Evolutionary conservation across 1,284 basidiomycete genomes (phyloP), one percentile per base, ranked within the genome.

Genomic region (Xerocomus amazonicus): DNA sequence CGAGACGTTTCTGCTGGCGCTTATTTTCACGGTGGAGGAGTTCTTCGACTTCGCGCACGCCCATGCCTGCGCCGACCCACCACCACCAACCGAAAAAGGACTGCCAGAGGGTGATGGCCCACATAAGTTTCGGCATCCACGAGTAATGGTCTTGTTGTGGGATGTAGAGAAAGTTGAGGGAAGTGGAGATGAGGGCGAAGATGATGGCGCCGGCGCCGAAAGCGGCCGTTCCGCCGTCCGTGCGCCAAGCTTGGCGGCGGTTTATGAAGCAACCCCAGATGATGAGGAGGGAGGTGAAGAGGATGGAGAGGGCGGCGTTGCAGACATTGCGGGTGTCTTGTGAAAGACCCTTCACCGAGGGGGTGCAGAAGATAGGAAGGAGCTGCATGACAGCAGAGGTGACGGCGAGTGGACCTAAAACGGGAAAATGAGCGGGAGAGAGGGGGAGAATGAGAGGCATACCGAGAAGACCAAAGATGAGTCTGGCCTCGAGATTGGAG

Each of bases 181-280:
- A 83, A 0, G 91, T 93, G 39, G 86, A 89, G 19, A 87, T 72
- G 41, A 93, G 60, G 2, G 94, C 92, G 26, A 97, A 77, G 3
- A 76, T 64, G 47, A 96, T 76, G 0, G 93, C 89, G 6, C 87
- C 89, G 14, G 78, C 80, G 17, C 96, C 96, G 63, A 99, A 99
- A 0, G 87, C 88, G 0, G 94, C 94, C 0, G 96, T 99, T 7
- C 96, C 96, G 12, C 96, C 96, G 59, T 95, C 92, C 0, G 88
- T 90, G 14, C 95, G 81, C 96, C 96, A 99, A 1, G 97, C 97
- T 48, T 92, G 83, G 44, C 83, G 78, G 28, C 93, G 81, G 64
- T 98, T 98, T 58, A 99, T 83, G 47, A 92, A 71, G 52, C 90
- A 78, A 36, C 96, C 97, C 96, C 96, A 99, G 54, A 97, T 84